Conservation (phyloP, 768 basidiomycete species). For the Tricholoma hemisulphureum region DNA sequence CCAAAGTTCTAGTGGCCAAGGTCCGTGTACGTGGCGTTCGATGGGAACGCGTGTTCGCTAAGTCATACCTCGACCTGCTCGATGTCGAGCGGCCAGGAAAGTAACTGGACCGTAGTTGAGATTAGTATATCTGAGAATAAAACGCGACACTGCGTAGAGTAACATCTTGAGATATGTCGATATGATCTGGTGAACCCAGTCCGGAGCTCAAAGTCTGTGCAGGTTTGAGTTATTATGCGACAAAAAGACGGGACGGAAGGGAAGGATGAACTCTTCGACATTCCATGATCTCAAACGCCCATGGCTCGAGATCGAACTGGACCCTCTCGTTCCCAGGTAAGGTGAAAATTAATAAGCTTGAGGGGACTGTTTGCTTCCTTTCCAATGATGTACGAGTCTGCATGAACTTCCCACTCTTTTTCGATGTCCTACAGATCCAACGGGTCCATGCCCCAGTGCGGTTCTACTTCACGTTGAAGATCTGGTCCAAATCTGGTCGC, state of each 20-base stretch:
- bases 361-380: slow-evolving; percentile 30
- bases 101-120: no score
- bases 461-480: slow-evolving; percentile 71
- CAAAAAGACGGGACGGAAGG: slow-evolving; percentile 51
- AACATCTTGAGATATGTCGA: no score
- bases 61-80: no score
- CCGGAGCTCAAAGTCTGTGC: slow-evolving; percentile 34
- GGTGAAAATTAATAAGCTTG: slow-evolving; percentile 29
- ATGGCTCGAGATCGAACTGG: slow-evolving; percentile 23
- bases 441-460: slow-evolving; percentile 69
- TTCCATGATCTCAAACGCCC: slow-evolving; percentile 37
- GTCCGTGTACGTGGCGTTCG: no score
- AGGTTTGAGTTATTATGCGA: slow-evolving; percentile 49
- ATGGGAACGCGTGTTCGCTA: no score
- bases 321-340: slow-evolving; percentile 21
- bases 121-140: no score
- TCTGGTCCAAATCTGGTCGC: slow-evolving; percentile 85
- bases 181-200: no score
- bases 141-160: no score
- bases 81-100: no score
- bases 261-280: slow-evolving; percentile 40
- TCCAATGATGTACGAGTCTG: slow-evolving; percentile 40
- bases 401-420: slow-evolving; percentile 35
- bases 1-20: no score
- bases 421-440: slow-evolving; percentile 34